A percentile compares a stretch with the other conserved stretches of the same genome.
Conservation (phyloP, 192 early-diverging fungal genomes). For the Coemansia sp. region DNA sequence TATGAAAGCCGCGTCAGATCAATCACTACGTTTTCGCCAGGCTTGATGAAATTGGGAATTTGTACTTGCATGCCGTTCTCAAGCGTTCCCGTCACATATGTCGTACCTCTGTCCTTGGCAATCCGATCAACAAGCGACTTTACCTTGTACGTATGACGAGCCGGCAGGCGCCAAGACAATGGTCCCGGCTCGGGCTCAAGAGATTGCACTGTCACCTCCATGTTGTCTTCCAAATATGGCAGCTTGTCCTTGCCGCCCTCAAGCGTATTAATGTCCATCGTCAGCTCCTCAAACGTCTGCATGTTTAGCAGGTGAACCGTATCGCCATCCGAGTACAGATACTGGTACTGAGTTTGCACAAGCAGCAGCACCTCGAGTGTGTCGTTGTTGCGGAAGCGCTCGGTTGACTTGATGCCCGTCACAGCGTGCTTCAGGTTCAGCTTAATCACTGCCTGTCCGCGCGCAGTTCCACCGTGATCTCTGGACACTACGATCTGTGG, state of each 20-base stretch:
- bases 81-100: constrained; percentile 65
- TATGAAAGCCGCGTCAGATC: constrained; percentile 68
- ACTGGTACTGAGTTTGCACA: constrained; percentile 66
- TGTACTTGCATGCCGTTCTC: constrained; percentile 65
- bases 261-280: constrained; percentile 57
- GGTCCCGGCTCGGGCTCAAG: constrained; percentile 62
- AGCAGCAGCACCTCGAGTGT: constrained; percentile 71
- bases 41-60: constrained; percentile 82
- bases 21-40: constrained; percentile 72
- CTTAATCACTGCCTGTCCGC: constrained; percentile 65
- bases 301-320: constrained; percentile 69
- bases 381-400: constrained; percentile 71
- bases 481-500: constrained; percentile 67
- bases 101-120: constrained; percentile 67
- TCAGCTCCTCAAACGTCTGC: constrained; percentile 70
- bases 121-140: constrained; percentile 53
- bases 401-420: constrained; percentile 57
- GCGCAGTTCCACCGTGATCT: constrained; percentile 69
- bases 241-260: constrained; percentile 60
- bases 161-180: constrained; percentile 63
- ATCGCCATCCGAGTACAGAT: constrained; percentile 66
- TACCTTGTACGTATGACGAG: constrained; percentile 60
- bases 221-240: constrained; percentile 55
- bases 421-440: constrained; percentile 71
- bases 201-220: constrained; percentile 58